Percentiles rank a stretch among this genome's conserved stretches.
Evolutionary conservation across 1,284 basidiomycete species (phyloP).

Genomic region (Fomitopsis pinicola): DNA sequence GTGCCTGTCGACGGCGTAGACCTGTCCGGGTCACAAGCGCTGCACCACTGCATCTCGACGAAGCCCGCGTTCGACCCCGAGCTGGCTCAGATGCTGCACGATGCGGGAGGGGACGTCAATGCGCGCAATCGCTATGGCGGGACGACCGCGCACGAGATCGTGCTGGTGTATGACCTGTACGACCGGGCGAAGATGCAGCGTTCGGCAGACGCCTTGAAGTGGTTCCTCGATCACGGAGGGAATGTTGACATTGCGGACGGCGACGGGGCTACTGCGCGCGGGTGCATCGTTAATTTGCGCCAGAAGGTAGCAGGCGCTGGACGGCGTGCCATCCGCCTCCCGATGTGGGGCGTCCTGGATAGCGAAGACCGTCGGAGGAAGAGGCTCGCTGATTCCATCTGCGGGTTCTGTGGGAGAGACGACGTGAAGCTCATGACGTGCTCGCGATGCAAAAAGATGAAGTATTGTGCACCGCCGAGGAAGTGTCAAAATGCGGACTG

Average conservation of each 20-base stretch:
- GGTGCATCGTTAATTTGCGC: no score
- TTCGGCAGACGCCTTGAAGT: conserved; percentile 28
- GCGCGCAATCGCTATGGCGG: conserved; percentile 35
- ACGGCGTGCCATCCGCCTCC: no score
- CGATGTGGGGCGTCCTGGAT: no score
- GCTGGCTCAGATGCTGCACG: conserved; percentile 36
- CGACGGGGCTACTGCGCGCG: conserved; percentile 19
- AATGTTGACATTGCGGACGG: conserved; percentile 38
- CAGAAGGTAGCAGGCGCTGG: no score
- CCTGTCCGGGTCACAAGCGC: conserved; percentile 35
- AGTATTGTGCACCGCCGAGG: conserved; percentile 11
- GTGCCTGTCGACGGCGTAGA: conserved; percentile 36
- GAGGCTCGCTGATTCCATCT: no score
- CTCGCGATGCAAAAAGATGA: conserved; percentile 8
- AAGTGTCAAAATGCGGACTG: conserved; percentile 13
- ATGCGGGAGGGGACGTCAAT: conserved; percentile 38
- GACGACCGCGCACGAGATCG: conserved; percentile 37
- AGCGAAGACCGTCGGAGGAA: no score
- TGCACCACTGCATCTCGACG: conserved; percentile 37
- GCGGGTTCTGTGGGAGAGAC: neutral
- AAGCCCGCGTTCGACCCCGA: conserved; percentile 38
- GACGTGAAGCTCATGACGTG: neutral
- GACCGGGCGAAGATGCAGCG: conserved; percentile 16
- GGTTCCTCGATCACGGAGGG: conserved; percentile 39
- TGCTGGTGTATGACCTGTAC: conserved; percentile 27